Percentiles rank a stretch among this genome's conserved stretches.
Evolutionary conservation across 495 filamentous ascomycete genomes (phyloP).

Genomic region (Aspergillus nidulans): DNA sequence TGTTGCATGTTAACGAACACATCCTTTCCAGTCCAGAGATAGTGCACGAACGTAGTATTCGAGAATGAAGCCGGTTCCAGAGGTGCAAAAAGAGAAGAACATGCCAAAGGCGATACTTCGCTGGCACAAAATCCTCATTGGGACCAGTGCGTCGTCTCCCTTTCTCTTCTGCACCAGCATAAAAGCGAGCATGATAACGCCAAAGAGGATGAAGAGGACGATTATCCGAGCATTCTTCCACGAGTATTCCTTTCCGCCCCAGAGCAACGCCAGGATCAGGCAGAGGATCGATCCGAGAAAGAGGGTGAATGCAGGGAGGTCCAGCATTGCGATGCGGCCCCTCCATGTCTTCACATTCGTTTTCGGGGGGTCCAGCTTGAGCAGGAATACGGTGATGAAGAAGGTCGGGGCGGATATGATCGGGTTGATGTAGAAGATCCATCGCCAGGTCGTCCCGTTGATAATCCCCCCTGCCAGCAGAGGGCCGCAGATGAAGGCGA

Average conservation of each 20-base stretch:
- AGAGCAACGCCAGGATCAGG: slow-evolving; percentile 40
- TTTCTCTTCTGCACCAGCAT: slow-evolving; percentile 21
- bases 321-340: not conserved
- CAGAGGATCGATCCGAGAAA: slow-evolving; percentile 26
- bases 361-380: not conserved
- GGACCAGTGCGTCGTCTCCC: slow-evolving; percentile 29
- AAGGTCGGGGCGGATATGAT: slow-evolving; percentile 53
- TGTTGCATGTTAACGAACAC: not conserved
- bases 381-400: not conserved
- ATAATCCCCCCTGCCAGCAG: slow-evolving; percentile 29
- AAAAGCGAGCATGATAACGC: slow-evolving; percentile 19
- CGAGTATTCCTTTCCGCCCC: slow-evolving; percentile 35
- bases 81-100: not conserved
- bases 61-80: not conserved
- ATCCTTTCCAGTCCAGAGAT: not conserved
- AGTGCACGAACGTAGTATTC: not conserved
- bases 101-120: slow-evolving; percentile 19
- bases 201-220: slow-evolving; percentile 30
- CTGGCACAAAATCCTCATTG: slow-evolving; percentile 29
- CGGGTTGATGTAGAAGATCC: slow-evolving; percentile 79
- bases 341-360: not conserved
- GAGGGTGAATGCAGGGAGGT: not conserved
- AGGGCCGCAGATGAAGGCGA: slow-evolving; percentile 63
- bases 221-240: slow-evolving; percentile 37
- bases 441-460: slow-evolving; percentile 56